Base-by-base conservation (phyloP, 257 asterid species). In the Nicotiana undulata region DNA sequence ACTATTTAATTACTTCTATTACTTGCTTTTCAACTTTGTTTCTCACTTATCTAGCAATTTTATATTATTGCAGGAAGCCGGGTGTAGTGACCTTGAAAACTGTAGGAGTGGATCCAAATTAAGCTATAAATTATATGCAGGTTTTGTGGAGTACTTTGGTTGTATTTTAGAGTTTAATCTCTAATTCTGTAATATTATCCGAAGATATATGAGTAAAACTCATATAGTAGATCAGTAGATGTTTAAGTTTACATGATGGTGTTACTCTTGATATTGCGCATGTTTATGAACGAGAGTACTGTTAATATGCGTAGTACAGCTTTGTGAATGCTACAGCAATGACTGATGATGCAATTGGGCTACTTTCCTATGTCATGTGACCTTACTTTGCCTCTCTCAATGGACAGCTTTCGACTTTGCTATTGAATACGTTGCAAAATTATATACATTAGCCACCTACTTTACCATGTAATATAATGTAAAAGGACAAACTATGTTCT, bases 21-120 rank as follows among this genome's bases (percentile, higher is more conserved):
- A 44, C 24, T 16, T 44, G 13, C 4, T 44, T 37, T 13, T 28
- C 32, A 44, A 24, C 51, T 2, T 16, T 5, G 4, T 37, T 6
- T 37, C 4, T 63, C 8, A 31, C 11, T 24, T n/a, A 0, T 44
- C 12, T 67, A 20, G 9, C 4, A 7, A 31, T 5, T 28, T 68
- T 9, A 40, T 9, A 40, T 9, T 28, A 22, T 55, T 82, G 87
- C 87, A 90, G 94, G 88, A 81, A 83, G 12, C 76, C 65, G 0
- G 84, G 81, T 5, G 88, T 84, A 12, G 89, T 70, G 87, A 82
- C 95, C 2, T 61, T 92, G 79, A 91, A 85, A 75, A 89, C 90
- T 65, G 72, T 87, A 20, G 95, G 95, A 22, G 89, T 88, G 28
- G 93, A 90, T 40, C 90, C 92, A 12, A 77, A 40, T 40, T 40